Evolutionary conservation across 805 yeast species (phyloP), one percentile per base, ranked within the genome.

Genomic region (Ogataea degrootiae): DNA sequence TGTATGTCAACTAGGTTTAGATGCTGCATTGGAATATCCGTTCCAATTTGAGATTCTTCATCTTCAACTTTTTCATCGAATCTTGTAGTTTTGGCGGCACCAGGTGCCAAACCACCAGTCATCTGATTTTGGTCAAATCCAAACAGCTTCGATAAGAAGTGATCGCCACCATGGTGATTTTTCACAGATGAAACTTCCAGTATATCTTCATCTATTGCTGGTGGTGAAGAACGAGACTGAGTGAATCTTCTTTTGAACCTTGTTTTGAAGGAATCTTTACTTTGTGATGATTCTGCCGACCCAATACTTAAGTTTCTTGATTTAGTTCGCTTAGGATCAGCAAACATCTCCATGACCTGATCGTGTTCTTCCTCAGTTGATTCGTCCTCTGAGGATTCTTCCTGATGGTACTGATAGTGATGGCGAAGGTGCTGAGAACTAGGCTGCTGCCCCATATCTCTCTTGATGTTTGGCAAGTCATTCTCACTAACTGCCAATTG

Each of bases 1-100:
- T 71, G 70, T 33, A 76, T 63, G 33, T 68, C 64, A 4, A 67
- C 73, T 36, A 72, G 69, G 41, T 73, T 71, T 41, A 80, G 51
- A 22, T 66, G 68, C 16, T 65, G 66, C 70, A 77, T 57, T 48
- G 77, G 81, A 12, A 78, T 46, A 14, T 58, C 61, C 44, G 58
- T 59, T 17, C 53, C 63, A 12, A 60, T 47, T 35, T 65, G 52
- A 15, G 59, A 45, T 51, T 59, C 60, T 56, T 71, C 56, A 55
- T 76, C 82, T 45, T 68, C 73, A 22, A 69, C 73, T 8, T 51
- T 66, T 47, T 69, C 60, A 3, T 37, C 12, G 11, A 26, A 26
- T 26, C 31, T 46, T 14, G 46, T 38, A 2, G 51, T 41, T 34
- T 44, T 51, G 42, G 34, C 45, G 31, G 48, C 56, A 38, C 55